These are phyloP conservation scores for Bimuria novae-zelandiae DNA, from an alignment of 2,329 filamentous ascomycete genomes.

Conservation along the genomic window DNA sequence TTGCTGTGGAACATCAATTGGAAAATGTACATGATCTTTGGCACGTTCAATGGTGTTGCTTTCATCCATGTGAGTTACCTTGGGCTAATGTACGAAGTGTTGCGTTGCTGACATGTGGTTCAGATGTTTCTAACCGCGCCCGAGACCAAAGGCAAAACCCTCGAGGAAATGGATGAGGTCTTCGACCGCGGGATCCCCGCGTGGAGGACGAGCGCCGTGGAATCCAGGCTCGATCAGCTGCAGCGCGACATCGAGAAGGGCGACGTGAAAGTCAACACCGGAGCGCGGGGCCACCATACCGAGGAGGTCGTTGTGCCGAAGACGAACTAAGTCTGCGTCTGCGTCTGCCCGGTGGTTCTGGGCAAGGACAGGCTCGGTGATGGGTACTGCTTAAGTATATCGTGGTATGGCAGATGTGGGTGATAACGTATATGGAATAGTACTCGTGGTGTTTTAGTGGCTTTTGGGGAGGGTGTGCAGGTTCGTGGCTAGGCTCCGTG, in stretches of 20 bases:
- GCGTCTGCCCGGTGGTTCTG: too few relatives aligned
- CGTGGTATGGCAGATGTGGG: too few relatives aligned
- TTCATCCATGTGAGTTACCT: slow-evolving; percentile 36
- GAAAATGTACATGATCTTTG: slow-evolving; percentile 51
- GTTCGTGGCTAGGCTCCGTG: too few relatives aligned
- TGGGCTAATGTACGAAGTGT: neutral
- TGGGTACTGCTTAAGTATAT: too few relatives aligned
- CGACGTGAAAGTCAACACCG: slow-evolving; percentile 38
- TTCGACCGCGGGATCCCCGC: slow-evolving; percentile 45
- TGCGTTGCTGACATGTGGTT: neutral
- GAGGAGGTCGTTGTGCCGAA: too few relatives aligned
- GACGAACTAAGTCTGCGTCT: too few relatives aligned
- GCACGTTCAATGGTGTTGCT: slow-evolving; percentile 44
- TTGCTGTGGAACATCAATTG: slow-evolving; percentile 48
- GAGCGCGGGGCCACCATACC: too few relatives aligned
- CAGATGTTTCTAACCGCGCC: slow-evolving; percentile 46
- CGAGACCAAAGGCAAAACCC: slow-evolving; percentile 48
- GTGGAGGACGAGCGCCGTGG: slow-evolving; percentile 37
- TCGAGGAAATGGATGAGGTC: slow-evolving; percentile 49
- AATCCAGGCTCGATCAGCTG: slow-evolving; percentile 42
- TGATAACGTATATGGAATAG: too few relatives aligned
- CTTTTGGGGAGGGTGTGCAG: too few relatives aligned
- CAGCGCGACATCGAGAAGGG: slow-evolving; percentile 45
- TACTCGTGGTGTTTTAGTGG: too few relatives aligned
- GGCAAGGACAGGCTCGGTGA: too few relatives aligned